Base-by-base conservation (phyloP, 768 basidiomycete genomes). In the Kwoniella botswanensis region DNA sequence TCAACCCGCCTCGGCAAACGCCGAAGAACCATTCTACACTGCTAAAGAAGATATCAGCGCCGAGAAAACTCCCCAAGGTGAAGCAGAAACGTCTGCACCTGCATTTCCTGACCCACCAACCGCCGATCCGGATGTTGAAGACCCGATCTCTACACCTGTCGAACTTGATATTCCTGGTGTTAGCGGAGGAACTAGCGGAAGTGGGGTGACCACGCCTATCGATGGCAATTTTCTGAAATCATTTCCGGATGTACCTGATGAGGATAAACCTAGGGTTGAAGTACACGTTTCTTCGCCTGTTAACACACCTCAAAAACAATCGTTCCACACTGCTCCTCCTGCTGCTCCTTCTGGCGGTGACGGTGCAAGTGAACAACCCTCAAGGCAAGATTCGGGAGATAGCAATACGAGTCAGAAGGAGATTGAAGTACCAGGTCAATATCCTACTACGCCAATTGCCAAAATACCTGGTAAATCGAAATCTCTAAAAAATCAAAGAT, bases 221-320 rank as follows among this genome's bases (percentile, higher is more conserved):
- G 79, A 80, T 63, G 65, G 74, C 1, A 24, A 54, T 7, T 67
- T 79, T 50, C 43, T 79, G 43, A 74, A 74, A 29, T 66, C 70
- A 3, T 81, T 81, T 73, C 79, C 79, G 1, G 76, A 74, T 41
- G 79, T 81, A 5, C 79, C 79, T 43, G 77, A 79, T 57, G 77
- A 77, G 44, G 74, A 73, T 35, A 75, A 77, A 57, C 77, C 77
- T 5, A 65, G 79, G 42, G 77, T 81, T 17, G 61, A 81, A 54
- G 75, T 81, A 4, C 77, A 78, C 59, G 76, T 80, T 35, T 71
- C 73, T 4, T 67, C 79, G 1, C 75, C 77, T 21, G 46, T 43
- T 10, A 59, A 62, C 3, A 75, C 76, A 0, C 77, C 77, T 5
- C 58, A 62, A 50, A 70, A 68, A 21, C 68, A 24, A 10, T 71